These are phyloP conservation scores for Cytospora mali DNA, from an alignment of 2,329 filamentous ascomycete genomes.

Conservation along the genomic window DNA sequence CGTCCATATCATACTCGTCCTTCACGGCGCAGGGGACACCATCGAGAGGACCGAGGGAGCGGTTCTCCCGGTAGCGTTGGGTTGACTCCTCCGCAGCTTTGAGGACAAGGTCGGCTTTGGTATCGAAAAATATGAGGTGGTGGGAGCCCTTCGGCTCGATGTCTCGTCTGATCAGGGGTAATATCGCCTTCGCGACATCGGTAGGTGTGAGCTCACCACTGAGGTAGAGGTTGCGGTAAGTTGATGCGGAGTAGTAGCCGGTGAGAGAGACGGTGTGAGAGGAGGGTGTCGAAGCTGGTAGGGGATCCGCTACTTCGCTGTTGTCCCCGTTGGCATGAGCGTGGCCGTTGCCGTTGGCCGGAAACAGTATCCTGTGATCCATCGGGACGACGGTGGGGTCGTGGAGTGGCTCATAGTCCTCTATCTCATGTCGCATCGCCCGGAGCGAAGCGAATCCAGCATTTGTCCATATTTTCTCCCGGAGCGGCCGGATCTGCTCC, in stretches of 20 bases:
- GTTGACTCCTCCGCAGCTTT: slow-evolving; percentile 49
- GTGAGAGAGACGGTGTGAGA: slow-evolving; percentile 22
- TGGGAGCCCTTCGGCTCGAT: slow-evolving; percentile 42
- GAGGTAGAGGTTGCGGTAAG: slow-evolving; percentile 49
- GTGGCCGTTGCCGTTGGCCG: slow-evolving; percentile 50
- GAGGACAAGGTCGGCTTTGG: slow-evolving; percentile 44
- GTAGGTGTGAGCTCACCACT: slow-evolving; percentile 49
- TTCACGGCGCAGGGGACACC: slow-evolving; percentile 76
- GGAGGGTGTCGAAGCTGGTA: not conserved
- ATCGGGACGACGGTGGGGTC: slow-evolving; percentile 50
- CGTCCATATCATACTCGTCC: slow-evolving; percentile 76
- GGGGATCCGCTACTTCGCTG: not conserved
- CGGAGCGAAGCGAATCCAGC: slow-evolving; percentile 64
- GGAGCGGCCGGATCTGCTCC: slow-evolving; percentile 56
- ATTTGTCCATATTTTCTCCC: slow-evolving; percentile 62
- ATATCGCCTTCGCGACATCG: slow-evolving; percentile 48
- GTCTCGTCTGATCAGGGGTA: slow-evolving; percentile 49
- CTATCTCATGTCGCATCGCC: slow-evolving; percentile 52
- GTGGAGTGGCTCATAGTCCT: slow-evolving; percentile 52
- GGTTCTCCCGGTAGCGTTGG: slow-evolving; percentile 52
- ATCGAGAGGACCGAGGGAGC: slow-evolving; percentile 65
- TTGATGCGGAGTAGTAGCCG: slow-evolving; percentile 49
- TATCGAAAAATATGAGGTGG: slow-evolving; percentile 49
- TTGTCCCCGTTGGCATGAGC: slow-evolving; percentile 51
- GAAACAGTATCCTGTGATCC: slow-evolving; percentile 46